These are phyloP conservation scores for Coccomyxa subellipsoidea DNA, from an alignment of 163 green algal genomes.

Conservation along the genomic window DNA sequence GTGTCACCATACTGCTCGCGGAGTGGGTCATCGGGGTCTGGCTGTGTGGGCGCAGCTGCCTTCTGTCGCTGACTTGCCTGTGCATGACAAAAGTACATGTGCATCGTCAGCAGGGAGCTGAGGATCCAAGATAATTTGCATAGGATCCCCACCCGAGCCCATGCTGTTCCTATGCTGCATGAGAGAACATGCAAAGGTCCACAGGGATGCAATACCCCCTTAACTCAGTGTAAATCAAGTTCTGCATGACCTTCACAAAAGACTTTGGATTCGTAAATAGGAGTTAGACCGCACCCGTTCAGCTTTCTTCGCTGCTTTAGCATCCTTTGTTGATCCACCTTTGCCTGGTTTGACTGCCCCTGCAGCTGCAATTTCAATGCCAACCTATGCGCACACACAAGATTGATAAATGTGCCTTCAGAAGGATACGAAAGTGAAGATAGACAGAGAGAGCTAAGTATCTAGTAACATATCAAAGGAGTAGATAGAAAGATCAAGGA, in stretches of 20 bases:
- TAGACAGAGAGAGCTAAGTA: no score
- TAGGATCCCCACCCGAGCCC: background rate
- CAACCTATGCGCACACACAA: background rate
- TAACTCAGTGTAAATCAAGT: no score
- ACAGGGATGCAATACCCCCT: no score
- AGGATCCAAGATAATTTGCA: no score
- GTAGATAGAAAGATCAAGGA: no score
- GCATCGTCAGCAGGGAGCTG: no score
- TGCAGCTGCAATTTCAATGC: background rate
- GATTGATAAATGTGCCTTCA: no score
- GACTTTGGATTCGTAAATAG: no score
- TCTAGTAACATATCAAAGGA: no score
- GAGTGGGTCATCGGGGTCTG: constrained; percentile 70
- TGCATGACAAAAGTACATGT: background rate
- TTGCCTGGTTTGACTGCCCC: background rate
- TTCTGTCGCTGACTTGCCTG: constrained; percentile 6
- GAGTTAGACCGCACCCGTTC: background rate
- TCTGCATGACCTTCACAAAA: no score
- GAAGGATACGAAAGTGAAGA: no score
- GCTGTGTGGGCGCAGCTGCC: background rate
- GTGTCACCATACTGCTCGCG: constrained; percentile 84
- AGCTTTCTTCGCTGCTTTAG: constrained; percentile 4
- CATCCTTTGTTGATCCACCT: background rate
- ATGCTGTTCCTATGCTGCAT: background rate
- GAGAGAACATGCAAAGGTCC: background rate